A percentile compares a stretch with the other conserved stretches of the same genome.
phyloP scores from a whole-genome alignment of 2,329 filamentous ascomycete genomes.

The Plenodomus lindquistii region DNA sequence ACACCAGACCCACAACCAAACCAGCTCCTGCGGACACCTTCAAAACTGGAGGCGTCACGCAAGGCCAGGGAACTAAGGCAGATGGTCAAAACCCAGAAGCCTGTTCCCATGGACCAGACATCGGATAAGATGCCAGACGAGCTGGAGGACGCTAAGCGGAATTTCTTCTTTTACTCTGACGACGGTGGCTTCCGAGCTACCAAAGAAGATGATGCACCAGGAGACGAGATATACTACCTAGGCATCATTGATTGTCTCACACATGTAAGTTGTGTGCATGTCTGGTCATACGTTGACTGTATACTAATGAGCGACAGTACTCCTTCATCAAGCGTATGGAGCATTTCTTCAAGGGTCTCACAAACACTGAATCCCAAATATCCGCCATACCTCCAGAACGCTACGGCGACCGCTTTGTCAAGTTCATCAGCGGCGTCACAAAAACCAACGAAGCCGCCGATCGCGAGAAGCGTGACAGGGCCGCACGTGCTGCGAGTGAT shows the following conservation, averaged over 20 bases:
- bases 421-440: constrained; percentile 88
- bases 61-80: constrained; percentile 90
- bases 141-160: constrained; percentile 66
- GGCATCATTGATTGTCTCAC: constrained; percentile 98
- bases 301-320: constrained; percentile 64
- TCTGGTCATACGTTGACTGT: no score
- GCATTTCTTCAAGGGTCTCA: constrained; percentile 95
- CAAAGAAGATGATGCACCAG: constrained; percentile 81
- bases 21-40: constrained; percentile 84
- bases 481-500: constrained; percentile 37
- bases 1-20: constrained; percentile 57
- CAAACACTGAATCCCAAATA: constrained; percentile 80
- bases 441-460: constrained; percentile 85
- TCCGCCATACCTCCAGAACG: constrained; percentile 87
- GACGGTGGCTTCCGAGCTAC: constrained; percentile 93
- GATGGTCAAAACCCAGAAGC: constrained; percentile 89
- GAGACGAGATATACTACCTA: constrained; percentile 94
- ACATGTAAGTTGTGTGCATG: constrained; percentile 73
- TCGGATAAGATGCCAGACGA: constrained; percentile 88
- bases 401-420: constrained; percentile 92
- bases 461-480: constrained; percentile 52
- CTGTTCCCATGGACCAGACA: constrained; percentile 86
- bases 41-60: constrained; percentile 86
- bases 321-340: constrained; percentile 93
- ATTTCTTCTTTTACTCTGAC: constrained; percentile 88